Evolutionary conservation across 345 rosid genomes (phyloP).

Genomic region (Cardamine resedifolia): DNA sequence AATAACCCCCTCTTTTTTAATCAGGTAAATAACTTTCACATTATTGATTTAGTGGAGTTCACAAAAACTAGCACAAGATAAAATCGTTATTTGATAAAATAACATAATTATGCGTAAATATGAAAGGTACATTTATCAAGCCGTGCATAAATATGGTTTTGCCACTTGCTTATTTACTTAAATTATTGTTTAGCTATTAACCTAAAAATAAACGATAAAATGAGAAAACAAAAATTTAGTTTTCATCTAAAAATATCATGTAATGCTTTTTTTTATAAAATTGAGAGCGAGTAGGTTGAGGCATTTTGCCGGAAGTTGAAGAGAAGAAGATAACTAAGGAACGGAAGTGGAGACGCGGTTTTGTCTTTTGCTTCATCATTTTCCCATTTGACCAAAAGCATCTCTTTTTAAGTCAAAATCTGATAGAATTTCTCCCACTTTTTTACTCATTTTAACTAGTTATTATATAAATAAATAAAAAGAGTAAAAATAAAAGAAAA

Average conservation of each 20-base stretch:
- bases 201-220: neutral
- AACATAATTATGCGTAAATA: neutral
- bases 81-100: neutral
- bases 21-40: neutral
- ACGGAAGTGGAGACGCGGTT: constrained; percentile 22
- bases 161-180: neutral
- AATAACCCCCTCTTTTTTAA: neutral
- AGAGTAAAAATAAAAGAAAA: neutral
- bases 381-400: constrained; percentile 14
- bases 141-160: neutral
- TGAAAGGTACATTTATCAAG: neutral
- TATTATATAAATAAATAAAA: neutral
- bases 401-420: constrained; percentile 8
- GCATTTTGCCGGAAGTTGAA: constrained; percentile 5
- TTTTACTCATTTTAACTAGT: neutral
- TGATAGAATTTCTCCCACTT: neutral
- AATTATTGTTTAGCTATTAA: neutral
- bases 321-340: constrained; percentile 14
- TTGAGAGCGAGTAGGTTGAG: neutral
- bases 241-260: neutral
- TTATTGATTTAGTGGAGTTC: neutral
- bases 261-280: neutral
- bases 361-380: constrained; percentile 17
- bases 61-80: neutral
- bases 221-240: neutral